Base-by-base conservation (phyloP, 2,329 filamentous ascomycete genomes). In the Monosporascus ibericus region DNA sequence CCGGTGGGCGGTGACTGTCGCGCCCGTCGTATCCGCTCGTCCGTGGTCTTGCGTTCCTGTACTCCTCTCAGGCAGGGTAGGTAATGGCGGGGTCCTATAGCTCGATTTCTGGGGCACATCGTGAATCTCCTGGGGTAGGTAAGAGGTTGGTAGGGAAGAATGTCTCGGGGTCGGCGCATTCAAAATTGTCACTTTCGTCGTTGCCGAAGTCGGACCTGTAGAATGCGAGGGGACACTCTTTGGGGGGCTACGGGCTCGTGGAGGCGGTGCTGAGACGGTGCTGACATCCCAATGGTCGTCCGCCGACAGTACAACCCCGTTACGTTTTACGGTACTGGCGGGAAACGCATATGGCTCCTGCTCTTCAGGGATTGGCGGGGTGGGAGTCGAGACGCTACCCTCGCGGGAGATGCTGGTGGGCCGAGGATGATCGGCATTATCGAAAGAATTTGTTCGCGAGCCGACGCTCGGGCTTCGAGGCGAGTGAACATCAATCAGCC, bases 401-500 rank as follows among this genome's bases (percentile, higher is more conserved):
- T 68, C 66, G 17, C 72, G 68, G 2, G 75, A 72, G 6, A 73
- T 52, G 38, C 67, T 77, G 22, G 65, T 65, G 15, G 72, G 66
- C 15, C 73, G 73, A 14, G 65, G 62, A n/a, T 73, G 69, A 36
- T 78, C 76, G 14, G 70, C 66, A 22, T 14, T 34, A 34, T 80
- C 78, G 1, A 74, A 58, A 0, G 78, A 82, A 27, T 70, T 74
- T 44, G 73, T 69, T 38, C 76, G 73, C n/a, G 79, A 80, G 42
- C 70, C 70, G 9, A 66, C 62, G 15, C 66, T 67, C 14, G 79
- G 77, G 56, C 77, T 81, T 56, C 76, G 77, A 20, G 77, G 77
- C 11, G 72, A 73, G 8, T 74, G 60, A 5, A 84, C 80, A 37
- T 84, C 80, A 25, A 84, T 78, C 37, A 84, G 70, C n/a, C 81